Percentiles rank a stretch among this genome's conserved stretches.
Conservation (phyloP, 1,284 basidiomycete species). For the Fereydounia khargensis region DNA sequence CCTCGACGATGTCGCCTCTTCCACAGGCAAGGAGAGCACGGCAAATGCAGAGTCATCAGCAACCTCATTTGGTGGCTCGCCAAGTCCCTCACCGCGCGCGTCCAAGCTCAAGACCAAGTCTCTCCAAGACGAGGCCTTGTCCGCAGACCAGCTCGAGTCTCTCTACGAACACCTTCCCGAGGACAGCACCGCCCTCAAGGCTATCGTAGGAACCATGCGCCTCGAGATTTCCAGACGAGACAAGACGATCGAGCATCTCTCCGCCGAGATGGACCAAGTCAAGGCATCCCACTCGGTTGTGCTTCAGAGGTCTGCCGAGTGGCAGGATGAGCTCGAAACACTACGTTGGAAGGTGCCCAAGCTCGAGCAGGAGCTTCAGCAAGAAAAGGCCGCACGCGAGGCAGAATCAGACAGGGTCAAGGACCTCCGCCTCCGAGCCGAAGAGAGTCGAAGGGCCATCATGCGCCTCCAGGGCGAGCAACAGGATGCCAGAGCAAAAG, state of each 20-base stretch:
- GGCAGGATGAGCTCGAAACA: conserved; percentile 45
- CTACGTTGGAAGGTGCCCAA: conserved; percentile 17
- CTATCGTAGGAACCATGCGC: conserved; percentile 36
- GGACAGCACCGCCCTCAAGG: conserved; percentile 33
- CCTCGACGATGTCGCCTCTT: no score
- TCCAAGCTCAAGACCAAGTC: not conserved
- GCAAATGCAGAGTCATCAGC: no score
- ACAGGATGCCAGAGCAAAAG: conserved; percentile 31
- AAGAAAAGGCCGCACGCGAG: conserved; percentile 30
- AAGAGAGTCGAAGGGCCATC: conserved; percentile 49
- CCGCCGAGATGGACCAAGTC: conserved; percentile 30
- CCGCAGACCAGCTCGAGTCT: conserved; percentile 29
- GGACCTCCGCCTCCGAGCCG: conserved; percentile 46
- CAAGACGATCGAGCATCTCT: conserved; percentile 15
- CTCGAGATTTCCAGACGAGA: conserved; percentile 27
- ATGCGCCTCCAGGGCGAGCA: conserved; percentile 49
- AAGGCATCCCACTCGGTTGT: conserved; percentile 37
- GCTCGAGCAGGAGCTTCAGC: conserved; percentile 13
- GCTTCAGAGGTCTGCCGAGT: conserved; percentile 34
- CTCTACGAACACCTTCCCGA: conserved; percentile 28
- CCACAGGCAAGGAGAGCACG: no score
- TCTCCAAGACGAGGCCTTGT: conserved; percentile 2
- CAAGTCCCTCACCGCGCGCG: not conserved
- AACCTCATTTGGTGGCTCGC: no score
- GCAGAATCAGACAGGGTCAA: conserved; percentile 47